These are phyloP conservation scores for Pythium pyrilobum DNA, from an alignment of 352 stramenopile species.

Conservation along the genomic window DNA sequence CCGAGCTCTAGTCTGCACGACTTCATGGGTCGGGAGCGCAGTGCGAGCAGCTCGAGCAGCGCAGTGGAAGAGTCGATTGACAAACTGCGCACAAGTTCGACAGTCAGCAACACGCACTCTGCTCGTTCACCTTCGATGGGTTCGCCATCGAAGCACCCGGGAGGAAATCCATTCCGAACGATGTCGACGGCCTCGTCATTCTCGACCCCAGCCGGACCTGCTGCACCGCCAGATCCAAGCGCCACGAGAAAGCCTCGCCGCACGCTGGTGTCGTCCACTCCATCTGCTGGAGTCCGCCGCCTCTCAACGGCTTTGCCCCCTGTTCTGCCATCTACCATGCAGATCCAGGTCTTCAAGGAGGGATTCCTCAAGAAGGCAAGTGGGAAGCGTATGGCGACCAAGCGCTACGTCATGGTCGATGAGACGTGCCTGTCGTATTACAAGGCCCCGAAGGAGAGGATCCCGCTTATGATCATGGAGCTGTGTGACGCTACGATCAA, in stretches of 20 bases:
- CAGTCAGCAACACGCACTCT: conserved; percentile 15
- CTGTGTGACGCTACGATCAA: conserved; percentile 78
- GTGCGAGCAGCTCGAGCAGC: conserved; percentile 62
- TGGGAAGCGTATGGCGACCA: conserved; percentile 75
- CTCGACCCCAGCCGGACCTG: conserved; percentile 16
- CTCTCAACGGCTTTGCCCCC: conserved; percentile 46
- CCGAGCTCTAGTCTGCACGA: conserved; percentile 33
- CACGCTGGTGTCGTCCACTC: conserved; percentile 59
- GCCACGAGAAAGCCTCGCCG: conserved; percentile 35
- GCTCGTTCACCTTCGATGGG: neutral
- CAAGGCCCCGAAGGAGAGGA: conserved; percentile 78
- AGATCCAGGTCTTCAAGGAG: conserved; percentile 77
- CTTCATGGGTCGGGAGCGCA: conserved; percentile 47
- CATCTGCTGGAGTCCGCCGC: conserved; percentile 27
- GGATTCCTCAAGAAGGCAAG: conserved; percentile 82
- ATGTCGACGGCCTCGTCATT: conserved; percentile 24
- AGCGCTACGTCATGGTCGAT: conserved; percentile 86
- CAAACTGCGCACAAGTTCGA: conserved; percentile 44
- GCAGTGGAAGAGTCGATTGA: conserved; percentile 32
- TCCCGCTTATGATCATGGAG: conserved; percentile 83
- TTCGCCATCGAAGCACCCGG: conserved; percentile 16
- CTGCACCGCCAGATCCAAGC: conserved; percentile 4
- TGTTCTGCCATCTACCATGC: conserved; percentile 59
- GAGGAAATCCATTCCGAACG: conserved; percentile 10
- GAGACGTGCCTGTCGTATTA: conserved; percentile 83